Evolutionary conservation across 2,329 filamentous ascomycete species (phyloP).

Genomic region (Colletotrichum sp.): DNA sequence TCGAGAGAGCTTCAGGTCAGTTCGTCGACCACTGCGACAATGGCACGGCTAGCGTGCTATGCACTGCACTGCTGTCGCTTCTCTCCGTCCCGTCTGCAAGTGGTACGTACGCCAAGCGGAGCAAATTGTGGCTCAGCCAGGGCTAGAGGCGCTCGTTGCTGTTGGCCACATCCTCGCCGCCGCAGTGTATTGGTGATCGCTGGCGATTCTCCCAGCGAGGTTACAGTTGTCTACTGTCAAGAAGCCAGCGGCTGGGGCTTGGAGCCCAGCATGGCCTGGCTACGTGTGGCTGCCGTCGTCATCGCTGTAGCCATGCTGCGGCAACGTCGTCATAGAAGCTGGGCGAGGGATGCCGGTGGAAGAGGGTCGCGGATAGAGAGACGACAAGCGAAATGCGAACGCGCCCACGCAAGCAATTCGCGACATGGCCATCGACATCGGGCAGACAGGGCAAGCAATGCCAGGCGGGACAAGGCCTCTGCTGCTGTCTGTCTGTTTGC

Average conservation of each 20-base stretch:
- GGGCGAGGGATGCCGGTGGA: not conserved
- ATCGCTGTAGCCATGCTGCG: not conserved
- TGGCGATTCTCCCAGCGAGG: not conserved
- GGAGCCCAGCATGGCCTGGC: not conserved
- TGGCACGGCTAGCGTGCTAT: not conserved
- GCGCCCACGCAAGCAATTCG: not conserved
- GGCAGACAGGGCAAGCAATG: not conserved
- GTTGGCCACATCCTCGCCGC: not conserved
- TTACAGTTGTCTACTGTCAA: not conserved
- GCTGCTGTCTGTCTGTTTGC: not conserved
- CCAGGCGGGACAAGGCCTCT: not conserved
- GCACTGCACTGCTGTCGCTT: not conserved
- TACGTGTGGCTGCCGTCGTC: conserved; percentile 16
- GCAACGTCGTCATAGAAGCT: conserved; percentile 3
- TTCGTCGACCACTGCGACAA: not conserved
- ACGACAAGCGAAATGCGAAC: not conserved
- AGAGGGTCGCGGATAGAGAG: not conserved
- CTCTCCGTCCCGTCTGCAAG: conserved; percentile 1
- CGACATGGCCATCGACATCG: not conserved
- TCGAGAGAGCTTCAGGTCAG: not conserved
- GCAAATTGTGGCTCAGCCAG: conserved; percentile 7
- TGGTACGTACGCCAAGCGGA: conserved; percentile 10
- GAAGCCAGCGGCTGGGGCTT: not conserved
- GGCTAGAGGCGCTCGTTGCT: not conserved
- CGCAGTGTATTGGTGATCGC: not conserved